Conservation (phyloP, 805 yeast species). For the Nakazawaea siamensis region DNA sequence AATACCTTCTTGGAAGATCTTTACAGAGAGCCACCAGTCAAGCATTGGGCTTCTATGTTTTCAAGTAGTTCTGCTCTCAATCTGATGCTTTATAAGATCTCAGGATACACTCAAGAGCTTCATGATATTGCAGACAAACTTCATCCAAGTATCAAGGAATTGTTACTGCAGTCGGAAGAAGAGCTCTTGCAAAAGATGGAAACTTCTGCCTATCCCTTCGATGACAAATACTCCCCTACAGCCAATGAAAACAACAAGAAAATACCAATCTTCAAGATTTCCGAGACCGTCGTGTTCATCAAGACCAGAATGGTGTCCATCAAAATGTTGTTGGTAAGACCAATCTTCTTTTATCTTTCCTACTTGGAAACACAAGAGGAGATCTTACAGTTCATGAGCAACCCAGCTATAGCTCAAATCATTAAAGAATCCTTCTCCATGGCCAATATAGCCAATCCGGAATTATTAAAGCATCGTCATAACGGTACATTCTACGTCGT, state of each 20-base stretch:
- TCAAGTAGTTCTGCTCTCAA: constrained; percentile 1
- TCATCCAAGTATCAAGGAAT: constrained; percentile 21
- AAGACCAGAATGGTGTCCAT: constrained; percentile 28
- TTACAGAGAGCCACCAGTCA: constrained; percentile 22
- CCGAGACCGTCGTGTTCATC: constrained; percentile 29
- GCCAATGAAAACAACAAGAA: constrained; percentile 24
- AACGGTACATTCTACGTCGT: constrained; percentile 32
- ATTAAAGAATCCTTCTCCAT: constrained; percentile 9
- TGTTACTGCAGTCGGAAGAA: constrained; percentile 9
- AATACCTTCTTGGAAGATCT: constrained; percentile 27
- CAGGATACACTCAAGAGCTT: constrained; percentile 25
- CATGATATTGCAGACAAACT: constrained; percentile 29
- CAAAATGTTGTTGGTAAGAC: constrained; percentile 25
- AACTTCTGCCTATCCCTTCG: not conserved
- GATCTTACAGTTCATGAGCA: constrained; percentile 15
- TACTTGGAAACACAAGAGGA: constrained; percentile 12
- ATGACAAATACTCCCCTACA: constrained; percentile 20
- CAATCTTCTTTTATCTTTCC: constrained; percentile 24
- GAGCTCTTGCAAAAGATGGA: constrained; percentile 18
- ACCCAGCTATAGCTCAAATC: constrained; percentile 12
- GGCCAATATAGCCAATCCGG: constrained; percentile 28
- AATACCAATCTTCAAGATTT: constrained; percentile 18
- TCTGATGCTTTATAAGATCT: constrained; percentile 5
- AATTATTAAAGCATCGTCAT: constrained; percentile 28
- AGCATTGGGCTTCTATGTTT: constrained; percentile 8